phyloP scores from a whole-genome alignment of 2,329 filamentous ascomycete genomes.

The Scleromitrula shiraiana region DNA sequence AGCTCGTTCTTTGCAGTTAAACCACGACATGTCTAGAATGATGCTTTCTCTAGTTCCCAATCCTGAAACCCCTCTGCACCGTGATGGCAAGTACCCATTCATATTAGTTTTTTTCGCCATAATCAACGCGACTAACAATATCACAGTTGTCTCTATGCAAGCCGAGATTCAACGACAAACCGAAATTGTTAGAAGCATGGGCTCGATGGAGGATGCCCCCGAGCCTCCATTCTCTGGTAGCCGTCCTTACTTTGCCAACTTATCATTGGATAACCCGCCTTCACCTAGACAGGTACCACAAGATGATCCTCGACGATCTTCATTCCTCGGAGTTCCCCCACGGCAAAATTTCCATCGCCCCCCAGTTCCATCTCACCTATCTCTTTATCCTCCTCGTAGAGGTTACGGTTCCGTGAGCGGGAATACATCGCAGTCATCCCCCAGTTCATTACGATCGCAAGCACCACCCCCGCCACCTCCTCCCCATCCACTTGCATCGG shows the following conservation, averaged over 20 bases:
- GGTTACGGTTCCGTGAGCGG: conserved; percentile 71
- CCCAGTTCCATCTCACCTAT: conserved; percentile 73
- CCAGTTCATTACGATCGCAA: conserved; percentile 63
- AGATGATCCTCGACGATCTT: conserved; percentile 71
- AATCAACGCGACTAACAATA: conserved; percentile 15
- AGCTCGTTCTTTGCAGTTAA: conserved; percentile 65
- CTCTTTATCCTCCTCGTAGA: conserved; percentile 63
- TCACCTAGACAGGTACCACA: conserved; percentile 83
- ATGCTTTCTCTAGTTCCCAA: conserved; percentile 67
- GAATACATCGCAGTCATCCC: conserved; percentile 58
- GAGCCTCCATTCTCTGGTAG: conserved; percentile 58
- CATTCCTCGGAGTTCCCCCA: conserved; percentile 43
- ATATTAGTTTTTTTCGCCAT: too few species aligned
- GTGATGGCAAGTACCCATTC: conserved; percentile 58
- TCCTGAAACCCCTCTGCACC: conserved; percentile 67
- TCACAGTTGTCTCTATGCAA: conserved; percentile 48
- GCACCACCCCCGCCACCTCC: conserved; percentile 51
- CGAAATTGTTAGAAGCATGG: conserved; percentile 45
- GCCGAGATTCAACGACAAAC: conserved; percentile 53
- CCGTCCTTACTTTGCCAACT: conserved; percentile 56
- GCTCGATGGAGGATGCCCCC: conserved; percentile 47
- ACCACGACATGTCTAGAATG: conserved; percentile 72
- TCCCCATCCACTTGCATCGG: conserved; percentile 57
- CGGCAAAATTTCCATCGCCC: conserved; percentile 63
- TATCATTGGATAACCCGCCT: conserved; percentile 61